Evolutionary conservation across 2,329 filamentous ascomycete species (phyloP).

Genomic region (Clarireedia paspali): DNA sequence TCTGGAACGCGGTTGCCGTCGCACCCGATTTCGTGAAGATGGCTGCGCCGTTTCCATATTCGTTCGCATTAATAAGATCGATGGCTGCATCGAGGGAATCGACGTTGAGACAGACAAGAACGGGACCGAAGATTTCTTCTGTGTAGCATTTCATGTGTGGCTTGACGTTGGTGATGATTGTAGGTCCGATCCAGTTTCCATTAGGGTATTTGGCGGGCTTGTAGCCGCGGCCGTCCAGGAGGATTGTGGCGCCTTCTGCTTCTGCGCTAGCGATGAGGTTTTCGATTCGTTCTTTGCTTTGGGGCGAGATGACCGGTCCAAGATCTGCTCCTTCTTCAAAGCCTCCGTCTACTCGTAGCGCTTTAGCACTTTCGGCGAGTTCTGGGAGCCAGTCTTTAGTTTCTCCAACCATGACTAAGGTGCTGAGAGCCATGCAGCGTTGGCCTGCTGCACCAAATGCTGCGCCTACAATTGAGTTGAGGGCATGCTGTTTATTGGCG

Average conservation of each 20-base stretch:
- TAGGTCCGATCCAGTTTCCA: constrained; percentile 79
- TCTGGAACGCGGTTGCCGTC: constrained; percentile 70
- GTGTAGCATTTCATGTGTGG: constrained; percentile 76
- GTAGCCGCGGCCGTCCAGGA: constrained; percentile 73
- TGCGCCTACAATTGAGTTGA: constrained; percentile 77
- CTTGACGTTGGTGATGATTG: constrained; percentile 75
- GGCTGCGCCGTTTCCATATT: constrained; percentile 80
- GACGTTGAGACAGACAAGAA: constrained; percentile 73
- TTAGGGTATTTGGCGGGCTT: constrained; percentile 73
- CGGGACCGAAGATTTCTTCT: constrained; percentile 81
- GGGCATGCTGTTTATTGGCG: constrained; percentile 83
- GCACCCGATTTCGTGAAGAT: constrained; percentile 76
- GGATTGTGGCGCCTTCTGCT: constrained; percentile 70
- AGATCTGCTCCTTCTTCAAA: constrained; percentile 76
- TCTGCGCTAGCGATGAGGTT: constrained; percentile 67
- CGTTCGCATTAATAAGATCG: constrained; percentile 74
- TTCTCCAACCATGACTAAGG: constrained; percentile 76
- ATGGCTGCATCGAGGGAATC: constrained; percentile 74
- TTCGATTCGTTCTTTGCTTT: constrained; percentile 75
- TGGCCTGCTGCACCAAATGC: constrained; percentile 81
- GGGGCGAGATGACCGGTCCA: constrained; percentile 72
- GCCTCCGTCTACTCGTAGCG: constrained; percentile 67
- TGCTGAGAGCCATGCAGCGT: constrained; percentile 80
- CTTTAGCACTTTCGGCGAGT: constrained; percentile 67
- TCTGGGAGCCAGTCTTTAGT: constrained; percentile 77